Base-by-base conservation (phyloP, 2,329 filamentous ascomycete species). In the Diaporthe citri region DNA sequence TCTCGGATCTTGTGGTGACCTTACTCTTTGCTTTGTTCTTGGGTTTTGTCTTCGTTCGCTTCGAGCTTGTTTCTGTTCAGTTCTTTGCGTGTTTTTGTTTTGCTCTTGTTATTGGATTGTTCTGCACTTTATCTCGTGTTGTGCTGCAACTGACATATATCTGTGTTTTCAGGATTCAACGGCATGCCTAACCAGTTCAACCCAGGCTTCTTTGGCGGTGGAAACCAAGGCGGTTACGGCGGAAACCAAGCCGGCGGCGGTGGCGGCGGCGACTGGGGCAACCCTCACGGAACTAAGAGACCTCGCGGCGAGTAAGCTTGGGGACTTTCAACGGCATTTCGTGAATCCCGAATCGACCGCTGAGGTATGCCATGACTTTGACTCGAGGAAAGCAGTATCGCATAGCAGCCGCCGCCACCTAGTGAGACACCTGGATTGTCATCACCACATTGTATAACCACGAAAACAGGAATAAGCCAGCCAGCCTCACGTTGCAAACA, bases 251-350 rank as follows among this genome's bases (percentile, higher is more conserved):
- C 34, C n/a, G 70, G 70, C 17, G 70, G 71, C 17, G 71, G 64
- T 9, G 71, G 64, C 15, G 84, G 84, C 73, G 85, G 91, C 74
- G 92, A 92, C 73, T 91, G 91, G 84, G 94, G 94, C 87, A 96
- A 96, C 80, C 94, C 94, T 8, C 94, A 96, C 79, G 94, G 94
- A 41, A 92, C 92, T 4, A 97, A 97, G 86, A 89, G 94, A 78
- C 93, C 93, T 78, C 90, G 94, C 77, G 93, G 94, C 76, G 94
- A 96, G 82, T 89, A 87, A 22, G 2, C 46, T n/a, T 28, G 22
- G 22, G 59, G 10, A 36, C 46, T 36, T 25, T 57, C 4, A 2
- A 41, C n/a, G 22, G 25, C 52, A 20, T 28, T 13, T 13, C 25
- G 48, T 20, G 28, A 51, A 39, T 22, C 22, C 34, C 34, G 3